Percentiles rank a stretch among this genome's conserved stretches.
phyloP scores from a whole-genome alignment of 768 basidiomycete species.

The Lactifluus pinguis region DNA sequence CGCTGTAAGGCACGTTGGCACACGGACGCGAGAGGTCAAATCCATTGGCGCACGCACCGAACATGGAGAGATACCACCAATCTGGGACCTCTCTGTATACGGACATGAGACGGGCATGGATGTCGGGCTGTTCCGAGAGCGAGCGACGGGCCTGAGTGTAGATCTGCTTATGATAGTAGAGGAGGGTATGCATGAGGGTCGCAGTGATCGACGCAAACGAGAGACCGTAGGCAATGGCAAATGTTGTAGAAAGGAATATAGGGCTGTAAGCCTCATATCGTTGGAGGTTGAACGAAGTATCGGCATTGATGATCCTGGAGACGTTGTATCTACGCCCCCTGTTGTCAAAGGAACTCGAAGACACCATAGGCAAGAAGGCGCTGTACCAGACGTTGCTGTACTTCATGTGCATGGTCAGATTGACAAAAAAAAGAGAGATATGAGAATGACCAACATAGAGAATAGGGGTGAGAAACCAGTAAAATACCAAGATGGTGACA shows the following conservation, averaged over 20 bases:
- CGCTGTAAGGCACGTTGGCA: constrained; percentile 24
- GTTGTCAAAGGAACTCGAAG: constrained; percentile 56
- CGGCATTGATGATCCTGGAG: constrained; percentile 41
- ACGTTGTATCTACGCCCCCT: constrained; percentile 50
- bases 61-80: constrained; percentile 30
- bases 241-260: constrained; percentile 54
- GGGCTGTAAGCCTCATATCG: constrained; percentile 52
- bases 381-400: constrained; percentile 53
- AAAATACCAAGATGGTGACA: constrained; percentile 56
- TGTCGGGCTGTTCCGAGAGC: constrained; percentile 71
- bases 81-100: neutral
- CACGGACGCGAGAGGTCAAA: neutral
- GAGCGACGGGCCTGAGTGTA: constrained; percentile 61
- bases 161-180: constrained; percentile 75
- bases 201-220: constrained; percentile 42
- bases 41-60: constrained; percentile 25
- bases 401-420: neutral
- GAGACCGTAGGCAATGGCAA: constrained; percentile 72
- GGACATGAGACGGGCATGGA: constrained; percentile 40
- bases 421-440: neutral
- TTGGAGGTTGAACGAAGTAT: constrained; percentile 45
- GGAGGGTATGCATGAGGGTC: constrained; percentile 57
- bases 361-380: constrained; percentile 39
- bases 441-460: constrained; percentile 34
- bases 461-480: constrained; percentile 56